phyloP scores from a whole-genome alignment of 371 early-diverging fungal species.

The Lichtheimia corymbifera region DNA sequence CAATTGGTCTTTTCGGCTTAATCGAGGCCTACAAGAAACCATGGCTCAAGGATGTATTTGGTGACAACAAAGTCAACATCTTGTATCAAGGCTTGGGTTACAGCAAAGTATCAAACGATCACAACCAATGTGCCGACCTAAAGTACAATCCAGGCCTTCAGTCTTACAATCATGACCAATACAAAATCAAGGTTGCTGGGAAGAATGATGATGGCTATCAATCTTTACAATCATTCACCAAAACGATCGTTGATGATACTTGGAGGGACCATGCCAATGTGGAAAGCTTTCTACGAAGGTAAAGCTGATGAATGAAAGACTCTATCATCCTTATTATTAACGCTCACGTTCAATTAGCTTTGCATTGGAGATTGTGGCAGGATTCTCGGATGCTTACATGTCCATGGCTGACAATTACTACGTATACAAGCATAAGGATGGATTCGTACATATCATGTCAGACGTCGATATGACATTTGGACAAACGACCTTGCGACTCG shows the following conservation, averaged over 20 bases:
- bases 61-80: constrained; percentile 8
- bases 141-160: not conserved
- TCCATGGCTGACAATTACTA: constrained; percentile 35
- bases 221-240: too few relatives aligned
- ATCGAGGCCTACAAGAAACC: constrained; percentile 15
- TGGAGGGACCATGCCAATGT: too few relatives aligned
- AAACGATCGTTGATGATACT: too few relatives aligned
- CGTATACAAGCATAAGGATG: constrained; percentile 10
- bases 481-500: constrained; percentile 17
- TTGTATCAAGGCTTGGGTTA: constrained; percentile 16
- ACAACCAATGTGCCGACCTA: constrained; percentile 13
- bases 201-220: too few relatives aligned
- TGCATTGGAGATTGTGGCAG: constrained; percentile 30
- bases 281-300: too few relatives aligned
- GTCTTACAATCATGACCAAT: not conserved
- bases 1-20: constrained; percentile 20
- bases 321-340: not conserved
- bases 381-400: constrained; percentile 33
- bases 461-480: constrained; percentile 15
- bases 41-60: constrained; percentile 20
- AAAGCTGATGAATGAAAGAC: too few relatives aligned
- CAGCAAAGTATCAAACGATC: constrained; percentile 10
- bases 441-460: constrained; percentile 26
- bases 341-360: not conserved
- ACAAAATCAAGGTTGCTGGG: not conserved